Conservation (phyloP, 202 grass and related monocot species). For the Setaria viridis region DNA sequence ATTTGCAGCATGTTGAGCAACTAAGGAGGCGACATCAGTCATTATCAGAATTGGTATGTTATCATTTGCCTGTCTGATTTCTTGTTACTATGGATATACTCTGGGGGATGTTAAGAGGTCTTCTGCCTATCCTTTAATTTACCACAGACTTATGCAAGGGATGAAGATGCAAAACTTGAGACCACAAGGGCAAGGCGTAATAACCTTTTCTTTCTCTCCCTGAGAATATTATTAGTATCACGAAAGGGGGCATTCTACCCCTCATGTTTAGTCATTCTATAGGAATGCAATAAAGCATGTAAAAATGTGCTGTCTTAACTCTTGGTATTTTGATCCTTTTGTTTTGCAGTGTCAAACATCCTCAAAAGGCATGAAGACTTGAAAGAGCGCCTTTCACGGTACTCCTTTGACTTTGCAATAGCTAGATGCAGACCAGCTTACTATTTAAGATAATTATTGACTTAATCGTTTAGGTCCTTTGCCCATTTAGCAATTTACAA, state of each 20-base stretch:
- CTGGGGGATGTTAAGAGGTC: background rate
- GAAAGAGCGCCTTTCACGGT: constrained; percentile 92
- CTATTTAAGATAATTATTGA: background rate
- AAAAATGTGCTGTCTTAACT: background rate
- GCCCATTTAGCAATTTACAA: background rate
- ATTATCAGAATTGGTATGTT: constrained; percentile 54
- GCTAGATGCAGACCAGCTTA: background rate
- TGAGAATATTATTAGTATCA: background rate
- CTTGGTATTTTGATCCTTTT: constrained; percentile 23
- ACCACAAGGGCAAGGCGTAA: constrained; percentile 64
- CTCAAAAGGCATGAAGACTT: constrained; percentile 89
- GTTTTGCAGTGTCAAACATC: constrained; percentile 58
- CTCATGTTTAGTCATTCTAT: constrained; percentile 11
- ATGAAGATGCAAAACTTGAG: constrained; percentile 69
- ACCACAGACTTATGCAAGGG: constrained; percentile 61
- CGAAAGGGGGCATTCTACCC: constrained; percentile 9
- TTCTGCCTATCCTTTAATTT: background rate
- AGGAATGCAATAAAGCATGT: constrained; percentile 24
- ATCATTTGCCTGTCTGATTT: background rate
- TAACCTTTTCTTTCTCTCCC: background rate
- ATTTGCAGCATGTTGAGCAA: constrained; percentile 62
- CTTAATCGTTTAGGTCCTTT: background rate
- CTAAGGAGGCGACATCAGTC: constrained; percentile 59
- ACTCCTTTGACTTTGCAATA: constrained; percentile 24
- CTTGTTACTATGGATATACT: background rate